A percentile compares a stretch with the other conserved stretches of the same genome.
Conservation (phyloP, 2,329 filamentous ascomycete species). For the Mycosphaerella arachidis region DNA sequence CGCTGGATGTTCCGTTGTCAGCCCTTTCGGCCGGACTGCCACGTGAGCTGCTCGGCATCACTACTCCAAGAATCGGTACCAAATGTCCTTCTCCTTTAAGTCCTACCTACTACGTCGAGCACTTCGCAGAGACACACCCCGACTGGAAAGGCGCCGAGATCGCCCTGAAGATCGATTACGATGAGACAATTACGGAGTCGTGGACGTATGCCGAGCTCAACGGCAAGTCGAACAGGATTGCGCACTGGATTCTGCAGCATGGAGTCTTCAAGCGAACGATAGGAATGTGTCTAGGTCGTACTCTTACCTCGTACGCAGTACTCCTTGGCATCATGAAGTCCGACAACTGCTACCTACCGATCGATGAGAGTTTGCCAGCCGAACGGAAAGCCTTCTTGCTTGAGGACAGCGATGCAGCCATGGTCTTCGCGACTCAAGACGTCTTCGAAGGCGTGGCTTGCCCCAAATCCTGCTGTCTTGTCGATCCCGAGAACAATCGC, state of each 20-base stretch:
- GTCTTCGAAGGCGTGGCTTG: conserved; percentile 6
- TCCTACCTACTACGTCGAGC: conserved; percentile 10
- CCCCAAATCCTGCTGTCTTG: background rate
- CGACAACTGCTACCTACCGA: conserved; percentile 12
- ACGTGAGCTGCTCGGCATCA: conserved; percentile 1
- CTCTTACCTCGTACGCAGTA: conserved; percentile 11
- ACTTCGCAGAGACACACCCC: conserved; percentile 11
- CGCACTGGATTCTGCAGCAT: conserved; percentile 4
- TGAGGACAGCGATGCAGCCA: conserved; percentile 8
- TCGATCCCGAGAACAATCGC: conserved; percentile 2
- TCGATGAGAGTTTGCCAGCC: conserved; percentile 14
- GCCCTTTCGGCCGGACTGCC: conserved; percentile 1
- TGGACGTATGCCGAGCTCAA: conserved; percentile 13
- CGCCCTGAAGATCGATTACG: conserved; percentile 1
- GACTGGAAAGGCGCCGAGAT: conserved; percentile 13
- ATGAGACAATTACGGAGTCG: conserved; percentile 3
- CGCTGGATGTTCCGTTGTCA: background rate
- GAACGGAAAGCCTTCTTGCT: conserved; percentile 11
- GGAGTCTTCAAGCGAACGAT: conserved; percentile 8
- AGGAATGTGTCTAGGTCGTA: conserved; percentile 14
- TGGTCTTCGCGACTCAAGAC: conserved; percentile 11
- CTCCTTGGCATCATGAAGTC: conserved; percentile 12
- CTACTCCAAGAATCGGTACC: conserved; percentile 10
- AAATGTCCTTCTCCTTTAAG: conserved; percentile 7
- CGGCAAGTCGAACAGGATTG: conserved; percentile 9